These are phyloP conservation scores for Dothistroma pini DNA, from an alignment of 2,329 filamentous ascomycete species.

Conservation along the genomic window DNA sequence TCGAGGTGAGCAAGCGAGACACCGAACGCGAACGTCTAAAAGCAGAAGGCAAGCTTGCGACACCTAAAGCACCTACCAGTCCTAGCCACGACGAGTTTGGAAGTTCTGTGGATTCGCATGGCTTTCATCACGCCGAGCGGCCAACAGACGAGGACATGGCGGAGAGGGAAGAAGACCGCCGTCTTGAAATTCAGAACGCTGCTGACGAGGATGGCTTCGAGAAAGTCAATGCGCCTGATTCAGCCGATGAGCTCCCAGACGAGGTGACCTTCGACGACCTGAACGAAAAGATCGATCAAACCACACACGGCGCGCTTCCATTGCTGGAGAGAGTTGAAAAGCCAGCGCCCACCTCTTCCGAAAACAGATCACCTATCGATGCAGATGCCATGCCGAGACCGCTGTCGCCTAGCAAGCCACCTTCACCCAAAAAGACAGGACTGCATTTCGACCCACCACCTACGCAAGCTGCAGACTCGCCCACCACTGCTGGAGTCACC, in stretches of 20 bases:
- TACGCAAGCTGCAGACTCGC: slow-evolving; percentile 41
- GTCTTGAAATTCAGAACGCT: slow-evolving; percentile 72
- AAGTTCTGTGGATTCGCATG: slow-evolving; percentile 51
- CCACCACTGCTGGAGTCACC: slow-evolving; percentile 53
- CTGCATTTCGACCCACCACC: slow-evolving; percentile 31
- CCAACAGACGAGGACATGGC: slow-evolving; percentile 41
- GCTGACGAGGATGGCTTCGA: slow-evolving; percentile 92
- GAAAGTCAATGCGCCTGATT: slow-evolving; percentile 68
- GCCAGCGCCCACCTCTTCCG: slow-evolving; percentile 19
- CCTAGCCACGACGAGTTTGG: slow-evolving; percentile 54
- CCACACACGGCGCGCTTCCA: slow-evolving; percentile 24
- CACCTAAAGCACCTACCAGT: slow-evolving; percentile 49
- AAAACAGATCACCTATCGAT: slow-evolving; percentile 18
- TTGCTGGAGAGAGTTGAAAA: slow-evolving; percentile 30
- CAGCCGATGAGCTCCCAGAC: slow-evolving; percentile 52
- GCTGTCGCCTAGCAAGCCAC: slow-evolving; percentile 30
- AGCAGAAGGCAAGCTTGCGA: slow-evolving; percentile 69
- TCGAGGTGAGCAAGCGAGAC: slow-evolving; percentile 76
- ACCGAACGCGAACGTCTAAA: slow-evolving; percentile 75
- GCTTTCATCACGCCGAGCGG: slow-evolving; percentile 49
- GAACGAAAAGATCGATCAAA: slow-evolving; percentile 49
- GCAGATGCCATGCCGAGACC: slow-evolving; percentile 29
- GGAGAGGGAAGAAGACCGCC: slow-evolving; percentile 63
- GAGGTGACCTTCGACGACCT: slow-evolving; percentile 70
- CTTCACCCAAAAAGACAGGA: slow-evolving; percentile 16